Conservation (phyloP, 2,329 filamentous ascomycete species). For the Metarhizium anisopliae region DNA sequence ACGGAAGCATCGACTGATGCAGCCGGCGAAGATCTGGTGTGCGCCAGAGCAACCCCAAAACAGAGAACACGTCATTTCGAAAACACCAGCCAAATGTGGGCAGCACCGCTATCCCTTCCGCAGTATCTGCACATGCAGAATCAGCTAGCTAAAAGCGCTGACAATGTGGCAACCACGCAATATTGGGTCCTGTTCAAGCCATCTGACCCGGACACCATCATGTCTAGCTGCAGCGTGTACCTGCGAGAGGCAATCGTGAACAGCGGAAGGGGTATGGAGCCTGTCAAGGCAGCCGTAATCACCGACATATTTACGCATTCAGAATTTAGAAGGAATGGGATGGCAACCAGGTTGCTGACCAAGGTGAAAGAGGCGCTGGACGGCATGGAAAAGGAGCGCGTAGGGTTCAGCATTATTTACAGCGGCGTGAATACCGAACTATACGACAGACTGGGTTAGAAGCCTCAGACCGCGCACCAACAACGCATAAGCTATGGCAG, state of each 20-base stretch:
- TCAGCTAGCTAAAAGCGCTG: constrained; percentile 5
- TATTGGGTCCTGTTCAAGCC: constrained; percentile 23
- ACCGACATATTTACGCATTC: constrained; percentile 27
- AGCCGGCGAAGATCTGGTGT: constrained; percentile 6
- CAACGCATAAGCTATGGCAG: constrained; percentile 21
- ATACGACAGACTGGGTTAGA: constrained; percentile 26
- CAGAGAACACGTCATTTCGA: constrained; percentile 12
- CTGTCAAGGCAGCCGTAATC: constrained; percentile 21
- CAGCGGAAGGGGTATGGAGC: constrained; percentile 12
- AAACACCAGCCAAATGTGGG: constrained; percentile 11
- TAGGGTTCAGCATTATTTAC: constrained; percentile 26
- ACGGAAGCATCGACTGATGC: neutral
- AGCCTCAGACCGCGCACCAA: constrained; percentile 20
- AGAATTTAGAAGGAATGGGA: constrained; percentile 22
- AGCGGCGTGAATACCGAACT: constrained; percentile 23
- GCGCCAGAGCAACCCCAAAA: constrained; percentile 7
- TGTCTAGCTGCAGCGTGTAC: constrained; percentile 25
- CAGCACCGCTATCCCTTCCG: constrained; percentile 8
- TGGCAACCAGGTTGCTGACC: constrained; percentile 25
- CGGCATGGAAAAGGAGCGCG: constrained; percentile 8
- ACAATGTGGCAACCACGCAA: constrained; percentile 1
- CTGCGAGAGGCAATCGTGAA: constrained; percentile 13
- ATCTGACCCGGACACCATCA: constrained; percentile 18
- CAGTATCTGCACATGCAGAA: constrained; percentile 11
- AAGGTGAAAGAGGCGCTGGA: constrained; percentile 25